phyloP scores from a whole-genome alignment of 2,329 filamentous ascomycete genomes.

The Fusarium drepaniforme region DNA sequence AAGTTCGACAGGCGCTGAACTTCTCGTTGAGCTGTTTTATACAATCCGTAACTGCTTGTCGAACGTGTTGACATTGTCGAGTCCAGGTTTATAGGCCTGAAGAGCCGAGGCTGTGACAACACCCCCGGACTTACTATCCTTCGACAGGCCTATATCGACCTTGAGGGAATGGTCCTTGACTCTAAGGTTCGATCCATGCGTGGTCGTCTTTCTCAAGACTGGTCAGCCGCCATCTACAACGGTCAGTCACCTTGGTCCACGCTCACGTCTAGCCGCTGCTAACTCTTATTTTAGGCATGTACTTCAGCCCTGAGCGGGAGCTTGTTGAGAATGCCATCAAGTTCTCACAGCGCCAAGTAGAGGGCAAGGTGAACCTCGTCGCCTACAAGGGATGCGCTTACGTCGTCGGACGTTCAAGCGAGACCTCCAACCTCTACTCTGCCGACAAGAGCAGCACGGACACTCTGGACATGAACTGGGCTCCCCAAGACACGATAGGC shows the following conservation, averaged over 20 bases:
- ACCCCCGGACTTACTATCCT: conserved; percentile 33
- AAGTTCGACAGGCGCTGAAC: no score
- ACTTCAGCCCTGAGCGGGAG: conserved; percentile 65
- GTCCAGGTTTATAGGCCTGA: conserved; percentile 18
- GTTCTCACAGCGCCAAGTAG: conserved; percentile 66
- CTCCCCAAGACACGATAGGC: conserved; percentile 74
- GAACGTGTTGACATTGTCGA: background rate
- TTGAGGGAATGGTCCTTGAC: conserved; percentile 68
- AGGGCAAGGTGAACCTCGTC: conserved; percentile 45
- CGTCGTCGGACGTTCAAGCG: conserved; percentile 58
- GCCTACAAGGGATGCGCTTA: conserved; percentile 63
- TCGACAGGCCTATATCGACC: conserved; percentile 52
- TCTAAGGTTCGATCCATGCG: conserved; percentile 65
- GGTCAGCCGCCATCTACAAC: conserved; percentile 43
- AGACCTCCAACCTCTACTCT: conserved; percentile 63
- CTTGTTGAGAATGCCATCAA: conserved; percentile 72
- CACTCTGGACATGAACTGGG: conserved; percentile 70
- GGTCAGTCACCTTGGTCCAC: conserved; percentile 39
- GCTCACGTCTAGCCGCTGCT: background rate
- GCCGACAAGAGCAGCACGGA: conserved; percentile 62
- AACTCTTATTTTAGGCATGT: conserved; percentile 50
- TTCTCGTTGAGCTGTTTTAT: no score
- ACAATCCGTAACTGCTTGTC: no score
- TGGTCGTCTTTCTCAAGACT: conserved; percentile 68
- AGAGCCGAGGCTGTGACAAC: conserved; percentile 35